Evolutionary conservation across 1,139 yeast genomes (phyloP).

Genomic region (Lodderomyces parapsilosis): DNA sequence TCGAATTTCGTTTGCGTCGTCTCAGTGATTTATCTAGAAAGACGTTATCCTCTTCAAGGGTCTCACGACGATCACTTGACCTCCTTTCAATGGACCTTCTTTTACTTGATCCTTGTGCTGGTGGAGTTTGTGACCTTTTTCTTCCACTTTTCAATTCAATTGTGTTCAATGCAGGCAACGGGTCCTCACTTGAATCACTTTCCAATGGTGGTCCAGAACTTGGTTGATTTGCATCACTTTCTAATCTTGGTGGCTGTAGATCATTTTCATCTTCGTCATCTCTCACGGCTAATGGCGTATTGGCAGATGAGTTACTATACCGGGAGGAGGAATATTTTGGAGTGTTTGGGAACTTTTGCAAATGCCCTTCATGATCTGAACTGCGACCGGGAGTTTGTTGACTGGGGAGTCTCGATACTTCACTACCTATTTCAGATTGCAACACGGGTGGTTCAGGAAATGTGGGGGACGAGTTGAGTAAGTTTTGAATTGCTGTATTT

Average conservation of each 20-base stretch:
- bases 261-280: conserved; percentile 34
- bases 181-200: conserved; percentile 16
- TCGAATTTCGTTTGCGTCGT: too few relatives aligned
- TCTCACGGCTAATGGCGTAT: conserved; percentile 12
- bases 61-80: conserved; percentile 5
- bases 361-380: conserved; percentile 21
- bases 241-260: conserved; percentile 29
- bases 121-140: conserved; percentile 4
- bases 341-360: conserved; percentile 51
- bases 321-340: conserved; percentile 35
- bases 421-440: conserved; percentile 31
- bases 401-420: conserved; percentile 7
- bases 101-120: conserved; percentile 5
- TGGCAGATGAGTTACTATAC: conserved; percentile 13
- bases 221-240: background rate
- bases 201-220: background rate
- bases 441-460: conserved; percentile 48
- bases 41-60: conserved; percentile 25
- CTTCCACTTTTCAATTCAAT: conserved; percentile 17
- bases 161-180: conserved; percentile 26
- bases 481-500: conserved; percentile 42
- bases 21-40: conserved; percentile 24
- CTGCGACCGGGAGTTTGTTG: conserved; percentile 9
- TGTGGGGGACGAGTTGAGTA: conserved; percentile 51
- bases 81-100: conserved; percentile 13